Conservation (phyloP, 768 basidiomycete genomes). For the Lentinula lateritia region DNA sequence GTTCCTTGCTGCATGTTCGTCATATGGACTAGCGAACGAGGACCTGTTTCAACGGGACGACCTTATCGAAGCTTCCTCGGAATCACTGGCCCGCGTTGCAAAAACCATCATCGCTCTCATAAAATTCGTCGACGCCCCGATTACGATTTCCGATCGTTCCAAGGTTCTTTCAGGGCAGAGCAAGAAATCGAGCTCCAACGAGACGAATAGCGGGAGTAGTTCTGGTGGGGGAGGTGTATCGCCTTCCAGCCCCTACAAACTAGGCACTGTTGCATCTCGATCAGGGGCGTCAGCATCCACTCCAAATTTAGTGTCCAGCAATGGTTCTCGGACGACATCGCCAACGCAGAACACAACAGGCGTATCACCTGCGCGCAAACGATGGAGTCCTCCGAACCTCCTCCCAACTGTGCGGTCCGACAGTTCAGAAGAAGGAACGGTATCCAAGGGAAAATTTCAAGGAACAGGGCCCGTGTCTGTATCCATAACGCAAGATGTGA, state of each 20-base stretch:
- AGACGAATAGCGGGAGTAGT: constrained; percentile 13
- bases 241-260: constrained; percentile 29
- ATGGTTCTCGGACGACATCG: constrained; percentile 25
- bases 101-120: constrained; percentile 66
- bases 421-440: constrained; percentile 45
- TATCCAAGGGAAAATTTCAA: constrained; percentile 6
- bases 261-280: constrained; percentile 29
- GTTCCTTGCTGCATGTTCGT: constrained; percentile 72
- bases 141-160: constrained; percentile 28
- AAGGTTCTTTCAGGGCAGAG: constrained; percentile 40
- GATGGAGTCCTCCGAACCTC: constrained; percentile 45
- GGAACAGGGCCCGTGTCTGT: background rate
- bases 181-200: background rate
- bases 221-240: background rate
- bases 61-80: constrained; percentile 53
- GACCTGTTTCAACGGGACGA: constrained; percentile 69
- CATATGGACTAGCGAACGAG: constrained; percentile 55
- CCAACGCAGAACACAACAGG: constrained; percentile 22
- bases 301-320: constrained; percentile 40
- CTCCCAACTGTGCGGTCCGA: constrained; percentile 51
- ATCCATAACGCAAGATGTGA: background rate
- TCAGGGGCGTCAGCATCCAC: constrained; percentile 47
- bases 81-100: constrained; percentile 68
- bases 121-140: constrained; percentile 51
- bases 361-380: constrained; percentile 33